Conservation (phyloP, 768 basidiomycete species). For the Mycena venus region DNA sequence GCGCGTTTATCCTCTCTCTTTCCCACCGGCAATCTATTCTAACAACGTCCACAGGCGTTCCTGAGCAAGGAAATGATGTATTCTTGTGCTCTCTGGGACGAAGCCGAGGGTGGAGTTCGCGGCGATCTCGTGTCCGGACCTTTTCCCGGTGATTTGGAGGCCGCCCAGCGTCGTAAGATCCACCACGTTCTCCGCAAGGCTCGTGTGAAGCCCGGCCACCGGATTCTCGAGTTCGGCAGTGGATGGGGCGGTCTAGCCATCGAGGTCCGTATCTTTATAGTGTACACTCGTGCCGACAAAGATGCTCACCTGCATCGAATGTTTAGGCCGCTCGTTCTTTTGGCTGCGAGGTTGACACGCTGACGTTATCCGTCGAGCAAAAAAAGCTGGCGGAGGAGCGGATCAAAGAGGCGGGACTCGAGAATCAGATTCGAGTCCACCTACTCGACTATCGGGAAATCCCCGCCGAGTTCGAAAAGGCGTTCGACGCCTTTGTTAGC, state of each 20-base stretch:
- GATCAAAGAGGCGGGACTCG: conserved; percentile 77
- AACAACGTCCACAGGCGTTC: conserved; percentile 66
- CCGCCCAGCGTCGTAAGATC: conserved; percentile 88
- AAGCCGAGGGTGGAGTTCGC: conserved; percentile 84
- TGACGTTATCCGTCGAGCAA: conserved; percentile 91
- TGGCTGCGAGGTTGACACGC: conserved; percentile 90
- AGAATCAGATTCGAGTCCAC: conserved; percentile 83
- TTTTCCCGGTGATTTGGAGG: conserved; percentile 77
- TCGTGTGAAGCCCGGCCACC: conserved; percentile 81
- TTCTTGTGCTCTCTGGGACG: conserved; percentile 87
- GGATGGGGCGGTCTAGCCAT: conserved; percentile 97
- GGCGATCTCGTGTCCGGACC: conserved; percentile 75
- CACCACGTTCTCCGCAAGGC: conserved; percentile 84
- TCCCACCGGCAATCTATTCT: conserved; percentile 11
- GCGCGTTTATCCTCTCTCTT: conserved; percentile 43
- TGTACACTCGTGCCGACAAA: background rate
- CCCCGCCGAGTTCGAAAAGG: conserved; percentile 83
- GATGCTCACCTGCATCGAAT: background rate
- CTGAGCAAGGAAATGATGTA: conserved; percentile 95
- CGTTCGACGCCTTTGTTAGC: conserved; percentile 84
- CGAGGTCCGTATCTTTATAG: conserved; percentile 62
- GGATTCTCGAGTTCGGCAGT: conserved; percentile 90
- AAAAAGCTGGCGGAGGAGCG: conserved; percentile 90
- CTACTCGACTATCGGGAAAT: conserved; percentile 93
- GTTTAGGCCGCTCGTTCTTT: conserved; percentile 73